Evolutionary conservation across 306 rosid species (phyloP).

Genomic region (Cucumis sativus): Cucumber_9930_V3 NC_026655.2:30706501-30707000

Average conservation of each 20-base stretch:
- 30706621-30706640: not conserved
- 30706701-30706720: not conserved
- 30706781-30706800: constrained; percentile 27
- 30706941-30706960: not conserved
- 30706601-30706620: not conserved
- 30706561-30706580: not conserved
- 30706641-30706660: not conserved
- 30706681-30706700: not conserved
- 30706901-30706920: not conserved
- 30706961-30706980: not conserved
- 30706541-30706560: not conserved
- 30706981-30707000: not conserved
- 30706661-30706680: not conserved
- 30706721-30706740: not conserved
- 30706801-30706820: constrained; percentile 43
- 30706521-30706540: not conserved
- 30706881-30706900: not conserved
- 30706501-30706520: too few species aligned
- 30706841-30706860: not conserved
- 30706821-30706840: constrained; percentile 5
- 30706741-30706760: constrained; percentile 47
- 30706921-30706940: not conserved
- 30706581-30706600: not conserved
- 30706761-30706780: constrained; percentile 65
- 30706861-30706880: not conserved